These are phyloP conservation scores for Biancaea sappan DNA, from an alignment of 306 rosid genomes.

Conservation along the genomic window DNA sequence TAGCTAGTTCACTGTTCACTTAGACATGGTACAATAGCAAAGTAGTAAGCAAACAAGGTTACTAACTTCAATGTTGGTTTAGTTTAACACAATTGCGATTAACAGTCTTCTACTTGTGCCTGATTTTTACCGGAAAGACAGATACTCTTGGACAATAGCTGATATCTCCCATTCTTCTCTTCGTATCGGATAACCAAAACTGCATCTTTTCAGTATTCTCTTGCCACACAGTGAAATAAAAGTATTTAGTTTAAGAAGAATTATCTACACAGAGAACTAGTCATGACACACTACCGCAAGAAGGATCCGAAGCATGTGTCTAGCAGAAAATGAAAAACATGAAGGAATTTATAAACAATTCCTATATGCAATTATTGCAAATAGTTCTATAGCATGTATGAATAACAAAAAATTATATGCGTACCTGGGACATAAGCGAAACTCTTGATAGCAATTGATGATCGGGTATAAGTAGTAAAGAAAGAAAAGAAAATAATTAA, in stretches of 20 bases:
- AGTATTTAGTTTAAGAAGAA: background rate
- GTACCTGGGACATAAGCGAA: no score
- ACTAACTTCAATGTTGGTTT: background rate
- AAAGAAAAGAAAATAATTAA: no score
- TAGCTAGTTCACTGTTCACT: conserved; percentile 13
- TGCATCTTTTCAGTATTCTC: background rate
- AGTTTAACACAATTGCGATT: background rate
- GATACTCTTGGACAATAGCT: background rate
- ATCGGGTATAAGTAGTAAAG: no score
- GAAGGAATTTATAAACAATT: no score
- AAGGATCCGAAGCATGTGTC: conserved; percentile 11
- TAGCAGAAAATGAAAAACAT: conserved; percentile 8
- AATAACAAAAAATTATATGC: no score
- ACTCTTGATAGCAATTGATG: no score
- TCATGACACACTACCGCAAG: background rate
- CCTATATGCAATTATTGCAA: no score
- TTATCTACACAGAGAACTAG: background rate
- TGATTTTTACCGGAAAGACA: background rate
- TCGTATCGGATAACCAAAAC: background rate
- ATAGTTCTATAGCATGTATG: no score
- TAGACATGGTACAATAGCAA: background rate
- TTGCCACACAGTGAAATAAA: background rate
- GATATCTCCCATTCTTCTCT: background rate
- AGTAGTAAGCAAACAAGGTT: background rate
- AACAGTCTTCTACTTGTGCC: background rate